Conservation (phyloP, 2,329 filamentous ascomycete species). For the Bimuria novae-zelandiae region DNA sequence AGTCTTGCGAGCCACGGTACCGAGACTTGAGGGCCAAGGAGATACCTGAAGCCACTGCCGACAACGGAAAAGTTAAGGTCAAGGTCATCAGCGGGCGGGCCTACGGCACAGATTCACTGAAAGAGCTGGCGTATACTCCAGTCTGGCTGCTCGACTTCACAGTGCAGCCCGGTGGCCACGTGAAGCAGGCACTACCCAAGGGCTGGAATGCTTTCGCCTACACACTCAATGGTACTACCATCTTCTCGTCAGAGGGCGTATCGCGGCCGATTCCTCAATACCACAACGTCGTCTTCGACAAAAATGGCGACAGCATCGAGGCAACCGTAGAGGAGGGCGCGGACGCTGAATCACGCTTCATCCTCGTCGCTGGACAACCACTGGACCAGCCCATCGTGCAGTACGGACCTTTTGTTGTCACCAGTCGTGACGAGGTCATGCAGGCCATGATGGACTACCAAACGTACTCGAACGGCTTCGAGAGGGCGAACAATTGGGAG, state of each 20-base stretch:
- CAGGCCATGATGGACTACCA: constrained; percentile 46
- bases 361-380: constrained; percentile 76
- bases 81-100: constrained; percentile 90
- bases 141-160: constrained; percentile 93
- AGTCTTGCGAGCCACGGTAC: constrained; percentile 89
- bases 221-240: constrained; percentile 73
- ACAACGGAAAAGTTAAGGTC: constrained; percentile 74
- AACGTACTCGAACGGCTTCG: constrained; percentile 44
- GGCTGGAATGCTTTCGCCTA: constrained; percentile 94
- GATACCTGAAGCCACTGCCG: constrained; percentile 74
- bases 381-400: constrained; percentile 48
- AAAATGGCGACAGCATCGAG: constrained; percentile 75
- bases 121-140: constrained; percentile 92
- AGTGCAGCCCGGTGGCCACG: constrained; percentile 75
- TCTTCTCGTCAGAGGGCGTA: constrained; percentile 53
- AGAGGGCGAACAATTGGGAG: constrained; percentile 76
- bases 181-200: constrained; percentile 74
- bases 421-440: constrained; percentile 42
- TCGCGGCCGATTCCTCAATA: constrained; percentile 64
- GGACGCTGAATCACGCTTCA: constrained; percentile 61
- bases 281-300: constrained; percentile 88
- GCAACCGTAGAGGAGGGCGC: constrained; percentile 70
- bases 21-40: constrained; percentile 79
- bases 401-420: constrained; percentile 47
- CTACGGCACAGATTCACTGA: constrained; percentile 81